These are phyloP conservation scores for Luffa acutangula DNA, from an alignment of 306 rosid genomes.

Conservation along the genomic window DNA sequence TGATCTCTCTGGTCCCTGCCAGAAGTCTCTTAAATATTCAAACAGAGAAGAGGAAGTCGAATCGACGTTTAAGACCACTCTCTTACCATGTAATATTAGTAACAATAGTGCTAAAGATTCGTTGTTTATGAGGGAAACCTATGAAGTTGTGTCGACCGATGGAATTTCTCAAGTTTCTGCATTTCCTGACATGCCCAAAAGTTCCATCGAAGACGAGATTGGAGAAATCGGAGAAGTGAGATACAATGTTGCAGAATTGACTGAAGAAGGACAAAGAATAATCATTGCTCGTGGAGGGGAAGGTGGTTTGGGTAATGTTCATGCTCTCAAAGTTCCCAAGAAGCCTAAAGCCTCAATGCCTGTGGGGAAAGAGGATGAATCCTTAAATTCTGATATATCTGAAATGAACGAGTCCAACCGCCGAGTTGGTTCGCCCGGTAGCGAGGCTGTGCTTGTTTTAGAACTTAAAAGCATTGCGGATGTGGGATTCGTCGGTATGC, in stretches of 20 bases:
- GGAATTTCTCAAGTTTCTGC: slow-evolving; percentile 23
- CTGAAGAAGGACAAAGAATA: slow-evolving; percentile 58
- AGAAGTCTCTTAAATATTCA: slow-evolving; percentile 16
- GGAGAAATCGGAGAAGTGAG: slow-evolving; percentile 32
- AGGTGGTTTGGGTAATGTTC: slow-evolving; percentile 65
- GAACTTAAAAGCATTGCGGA: slow-evolving; percentile 93
- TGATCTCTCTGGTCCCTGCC: slow-evolving; percentile 19
- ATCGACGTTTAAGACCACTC: slow-evolving; percentile 6
- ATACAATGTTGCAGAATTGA: slow-evolving; percentile 64
- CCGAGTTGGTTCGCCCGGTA: slow-evolving; percentile 46
- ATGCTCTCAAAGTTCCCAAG: slow-evolving; percentile 29
- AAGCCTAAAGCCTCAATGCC: slow-evolving; percentile 18
- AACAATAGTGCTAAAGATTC: slow-evolving; percentile 20
- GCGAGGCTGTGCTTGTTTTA: slow-evolving; percentile 58
- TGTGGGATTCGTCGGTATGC: slow-evolving; percentile 93
- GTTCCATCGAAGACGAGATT: slow-evolving; percentile 20
- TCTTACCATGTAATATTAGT: slow-evolving; percentile 10
- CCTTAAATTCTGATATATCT: slow-evolving; percentile 14
- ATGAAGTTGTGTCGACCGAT: slow-evolving; percentile 11
- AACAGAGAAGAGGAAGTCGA: slow-evolving; percentile 16
- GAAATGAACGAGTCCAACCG: slow-evolving; percentile 29
- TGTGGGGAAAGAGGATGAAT: slow-evolving; percentile 10
- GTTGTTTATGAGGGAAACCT: slow-evolving; percentile 12
- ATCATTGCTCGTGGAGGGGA: slow-evolving; percentile 67
- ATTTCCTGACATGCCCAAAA: slow-evolving; percentile 11